Evolutionary conservation across 2,329 filamentous ascomycete species (phyloP).

Genomic region (Aspergillus sp.): DNA sequence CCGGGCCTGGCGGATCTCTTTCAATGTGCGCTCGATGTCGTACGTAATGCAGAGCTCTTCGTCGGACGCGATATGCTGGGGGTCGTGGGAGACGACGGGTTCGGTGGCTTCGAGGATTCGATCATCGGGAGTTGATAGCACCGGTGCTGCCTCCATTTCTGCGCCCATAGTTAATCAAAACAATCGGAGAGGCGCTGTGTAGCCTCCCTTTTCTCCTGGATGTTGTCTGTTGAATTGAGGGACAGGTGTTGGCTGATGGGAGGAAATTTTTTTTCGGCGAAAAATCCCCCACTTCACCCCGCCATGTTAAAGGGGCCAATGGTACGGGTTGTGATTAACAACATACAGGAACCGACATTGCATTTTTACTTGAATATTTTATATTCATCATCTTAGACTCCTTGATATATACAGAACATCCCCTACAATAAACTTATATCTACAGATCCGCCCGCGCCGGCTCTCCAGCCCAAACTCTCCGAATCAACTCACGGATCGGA

Average conservation of each 20-base stretch:
- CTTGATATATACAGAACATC: neutral
- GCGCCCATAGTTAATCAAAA: slow-evolving; percentile 17
- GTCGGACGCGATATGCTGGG: slow-evolving; percentile 44
- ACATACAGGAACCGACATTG: neutral
- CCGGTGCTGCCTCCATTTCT: slow-evolving; percentile 43
- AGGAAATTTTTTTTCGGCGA: slow-evolving; percentile 13
- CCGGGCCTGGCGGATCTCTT: slow-evolving; percentile 63
- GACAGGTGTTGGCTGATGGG: slow-evolving; percentile 6
- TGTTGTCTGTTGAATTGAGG: slow-evolving; percentile 4
- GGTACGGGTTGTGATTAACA: neutral
- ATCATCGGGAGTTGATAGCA: slow-evolving; percentile 57
- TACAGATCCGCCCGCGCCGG: slow-evolving; percentile 48
- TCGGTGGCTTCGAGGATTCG: slow-evolving; percentile 53
- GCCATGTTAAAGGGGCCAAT: slow-evolving; percentile 17
- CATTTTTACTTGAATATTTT: neutral
- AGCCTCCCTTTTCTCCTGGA: neutral
- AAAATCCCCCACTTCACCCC: slow-evolving; percentile 26
- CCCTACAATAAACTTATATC: slow-evolving; percentile 7
- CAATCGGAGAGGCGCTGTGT: neutral
- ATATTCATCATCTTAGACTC: neutral
- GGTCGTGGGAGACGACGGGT: slow-evolving; percentile 30
- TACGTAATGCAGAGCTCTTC: slow-evolving; percentile 71
- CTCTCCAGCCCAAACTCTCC: slow-evolving; percentile 57
- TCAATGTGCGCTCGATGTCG: slow-evolving; percentile 73
- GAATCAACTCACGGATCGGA: slow-evolving; percentile 50